Evolutionary conservation across 495 filamentous ascomycete species (phyloP).

Genomic region (Pseudevernia furfuracea): DNA sequence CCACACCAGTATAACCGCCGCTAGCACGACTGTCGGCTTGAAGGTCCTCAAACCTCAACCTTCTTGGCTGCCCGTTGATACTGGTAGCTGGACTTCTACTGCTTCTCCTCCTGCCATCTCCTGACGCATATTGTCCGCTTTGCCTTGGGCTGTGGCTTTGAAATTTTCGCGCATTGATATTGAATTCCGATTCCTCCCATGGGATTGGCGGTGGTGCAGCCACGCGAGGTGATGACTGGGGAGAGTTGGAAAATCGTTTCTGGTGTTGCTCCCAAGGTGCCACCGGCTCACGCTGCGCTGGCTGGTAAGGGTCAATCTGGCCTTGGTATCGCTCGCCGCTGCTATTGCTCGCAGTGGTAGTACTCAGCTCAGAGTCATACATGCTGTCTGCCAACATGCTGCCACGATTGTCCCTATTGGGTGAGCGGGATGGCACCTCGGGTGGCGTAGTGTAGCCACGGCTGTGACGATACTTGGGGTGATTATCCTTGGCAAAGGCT

Average conservation of each 20-base stretch:
- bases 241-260: conserved; percentile 19
- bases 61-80: conserved; percentile 26
- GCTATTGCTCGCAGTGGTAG: conserved; percentile 19
- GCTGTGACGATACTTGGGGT: conserved; percentile 5
- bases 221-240: conserved; percentile 11
- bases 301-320: conserved; percentile 8
- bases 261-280: conserved; percentile 23
- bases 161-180: neutral
- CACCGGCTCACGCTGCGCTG: neutral
- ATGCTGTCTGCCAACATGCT: conserved; percentile 7
- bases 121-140: conserved; percentile 7
- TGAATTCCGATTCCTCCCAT: conserved; percentile 16
- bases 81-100: conserved; percentile 26
- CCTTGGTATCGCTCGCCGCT: conserved; percentile 15
- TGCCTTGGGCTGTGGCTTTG: conserved; percentile 18
- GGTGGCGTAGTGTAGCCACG: conserved; percentile 21
- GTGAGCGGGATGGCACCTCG: conserved; percentile 17
- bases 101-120: conserved; percentile 16
- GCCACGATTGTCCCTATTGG: conserved; percentile 12
- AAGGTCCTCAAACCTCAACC: conserved; percentile 26
- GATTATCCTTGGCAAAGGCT: neutral
- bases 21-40: conserved; percentile 11
- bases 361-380: conserved; percentile 22
- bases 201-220: conserved; percentile 21
- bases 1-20: conserved; percentile 2